Conservation (phyloP, 208 protist species). For the Acanthamoeba rhysodes region DNA sequence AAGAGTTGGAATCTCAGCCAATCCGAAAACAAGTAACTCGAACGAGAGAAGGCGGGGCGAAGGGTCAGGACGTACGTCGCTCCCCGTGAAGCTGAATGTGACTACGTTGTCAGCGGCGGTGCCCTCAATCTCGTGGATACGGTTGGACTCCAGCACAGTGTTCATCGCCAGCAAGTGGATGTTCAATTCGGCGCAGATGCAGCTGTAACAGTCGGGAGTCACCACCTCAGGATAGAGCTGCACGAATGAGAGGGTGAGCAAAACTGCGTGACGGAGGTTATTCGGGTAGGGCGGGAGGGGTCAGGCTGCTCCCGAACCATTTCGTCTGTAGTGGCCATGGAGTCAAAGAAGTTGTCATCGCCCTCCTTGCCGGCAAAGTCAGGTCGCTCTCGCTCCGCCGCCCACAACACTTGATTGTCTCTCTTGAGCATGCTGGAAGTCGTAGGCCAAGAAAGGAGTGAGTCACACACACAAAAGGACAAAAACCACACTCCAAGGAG, state of each 20-base stretch:
- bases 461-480: neutral
- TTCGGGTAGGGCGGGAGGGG: neutral
- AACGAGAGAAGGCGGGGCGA: neutral
- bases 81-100: constrained; percentile 51
- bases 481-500: neutral
- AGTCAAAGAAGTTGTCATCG: constrained; percentile 86
- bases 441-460: neutral
- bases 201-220: constrained; percentile 84
- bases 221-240: constrained; percentile 82
- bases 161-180: constrained; percentile 86
- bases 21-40: neutral
- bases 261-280: neutral
- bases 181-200: constrained; percentile 88
- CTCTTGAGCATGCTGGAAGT: constrained; percentile 68
- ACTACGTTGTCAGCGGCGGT: constrained; percentile 38
- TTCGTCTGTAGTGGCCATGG: constrained; percentile 75
- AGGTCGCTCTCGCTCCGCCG: constrained; percentile 82
- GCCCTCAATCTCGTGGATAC: constrained; percentile 75
- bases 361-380: constrained; percentile 90
- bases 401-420: constrained; percentile 88
- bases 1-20: neutral
- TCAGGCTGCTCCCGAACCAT: constrained; percentile 6
- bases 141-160: constrained; percentile 85
- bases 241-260: neutral
- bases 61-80: neutral